phyloP scores from a whole-genome alignment of 2,329 filamentous ascomycete species.

The Curvularia spicifera region DNA sequence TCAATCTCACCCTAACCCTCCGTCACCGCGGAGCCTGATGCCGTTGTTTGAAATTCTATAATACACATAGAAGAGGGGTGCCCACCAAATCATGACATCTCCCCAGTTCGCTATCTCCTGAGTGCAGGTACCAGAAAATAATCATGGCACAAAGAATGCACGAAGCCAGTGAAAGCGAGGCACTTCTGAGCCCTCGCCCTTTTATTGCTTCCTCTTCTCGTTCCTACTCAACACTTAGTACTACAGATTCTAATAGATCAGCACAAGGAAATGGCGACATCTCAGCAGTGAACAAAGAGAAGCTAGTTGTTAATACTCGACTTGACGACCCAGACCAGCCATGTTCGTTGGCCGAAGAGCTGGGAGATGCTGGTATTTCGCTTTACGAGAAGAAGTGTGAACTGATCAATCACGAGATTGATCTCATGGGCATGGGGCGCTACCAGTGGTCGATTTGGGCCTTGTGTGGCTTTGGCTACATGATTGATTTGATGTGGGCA shows the following conservation, averaged over 20 bases:
- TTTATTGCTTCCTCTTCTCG: constrained; percentile 13
- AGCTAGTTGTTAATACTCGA: background rate
- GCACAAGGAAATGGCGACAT: background rate
- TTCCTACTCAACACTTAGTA: constrained; percentile 16
- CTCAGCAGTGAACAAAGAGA: constrained; percentile 7
- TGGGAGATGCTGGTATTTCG: constrained; percentile 23
- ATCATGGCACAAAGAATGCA: constrained; percentile 9
- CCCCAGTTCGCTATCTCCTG: background rate
- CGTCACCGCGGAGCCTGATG: constrained; percentile 6
- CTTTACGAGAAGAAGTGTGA: constrained; percentile 55
- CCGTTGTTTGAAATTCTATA: constrained; percentile 4
- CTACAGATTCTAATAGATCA: background rate
- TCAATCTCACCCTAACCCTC: constrained; percentile 12
- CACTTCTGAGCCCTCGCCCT: constrained; percentile 10
- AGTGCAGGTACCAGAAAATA: background rate
- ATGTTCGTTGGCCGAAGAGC: constrained; percentile 12
- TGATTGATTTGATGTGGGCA: constrained; percentile 64
- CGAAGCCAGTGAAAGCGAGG: constrained; percentile 9
- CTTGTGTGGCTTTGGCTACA: constrained; percentile 62
- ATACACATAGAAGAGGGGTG: constrained; percentile 13
- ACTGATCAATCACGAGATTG: constrained; percentile 58
- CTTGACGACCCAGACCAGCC: constrained; percentile 7
- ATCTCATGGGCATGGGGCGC: constrained; percentile 59
- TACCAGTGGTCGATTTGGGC: constrained; percentile 63
- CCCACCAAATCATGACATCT: constrained; percentile 4